Base-by-base conservation (phyloP, 2,329 filamentous ascomycete species). In the Fusarium mexicanum region DNA sequence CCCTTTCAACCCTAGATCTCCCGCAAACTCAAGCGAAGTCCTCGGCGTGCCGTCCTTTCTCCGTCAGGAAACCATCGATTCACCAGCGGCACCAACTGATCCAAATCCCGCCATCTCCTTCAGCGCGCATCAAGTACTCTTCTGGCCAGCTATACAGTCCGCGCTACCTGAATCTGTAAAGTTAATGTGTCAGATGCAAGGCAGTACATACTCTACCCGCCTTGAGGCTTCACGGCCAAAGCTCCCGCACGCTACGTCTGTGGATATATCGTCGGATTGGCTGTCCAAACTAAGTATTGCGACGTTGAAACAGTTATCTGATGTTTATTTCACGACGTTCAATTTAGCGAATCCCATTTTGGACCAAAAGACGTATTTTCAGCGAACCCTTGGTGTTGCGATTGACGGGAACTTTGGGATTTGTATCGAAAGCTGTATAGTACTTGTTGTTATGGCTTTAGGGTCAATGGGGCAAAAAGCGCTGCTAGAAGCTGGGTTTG, bases 311-410 rank as follows among this genome's bases (percentile, higher is more conserved):
- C 59, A 74, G 20, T 6, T 74, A 3, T 75, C 72, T 6, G 72
- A 75, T 24, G 54, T 74, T 6, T 74, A 73, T 16, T 74, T 74
- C 11, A 63, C 72, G 1, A 74, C 72, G 0, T 74, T 74, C 1
- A 74, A 74, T 2, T 54, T 74, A 0, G 72, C 72, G 0, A 74
- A 61, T 5, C 72, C 72, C 0, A 75, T 74, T 1, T 12, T 74
- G 8, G 72, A 74, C 4, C 72, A 75, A 2, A 75, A 75, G 61
- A 75, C 69, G 1, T 74, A 75, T 35, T 75, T 74, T 1, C 72
- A 73, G 6, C 72, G 69, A 0, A 75, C 72, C 0, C n/a, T 74
- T 1, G 72, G 72, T 9, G 54, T 64, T 9, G 72, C 72, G 0
- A 74, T 74, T 2, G 72, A 75, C 13, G 72, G 72, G 0, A 73